Evolutionary conservation across 2,329 filamentous ascomycete species (phyloP), one percentile per base, ranked within the genome.

Genomic region (Neophaeococcomyces aloes): DNA sequence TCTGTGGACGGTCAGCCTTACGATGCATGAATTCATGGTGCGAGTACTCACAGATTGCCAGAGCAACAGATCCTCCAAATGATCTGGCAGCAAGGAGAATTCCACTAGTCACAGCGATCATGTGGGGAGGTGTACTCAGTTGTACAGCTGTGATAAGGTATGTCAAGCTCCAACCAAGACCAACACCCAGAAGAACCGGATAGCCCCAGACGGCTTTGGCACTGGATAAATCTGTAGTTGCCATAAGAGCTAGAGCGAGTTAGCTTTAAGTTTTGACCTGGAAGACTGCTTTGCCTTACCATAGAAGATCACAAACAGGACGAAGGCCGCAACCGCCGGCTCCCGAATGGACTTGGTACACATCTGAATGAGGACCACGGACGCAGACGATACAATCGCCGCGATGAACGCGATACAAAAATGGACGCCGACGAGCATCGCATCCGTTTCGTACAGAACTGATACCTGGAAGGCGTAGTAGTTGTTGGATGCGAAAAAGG

Each of bases 401-500:
- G 27, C 31, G 10, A 49, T 18, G 31, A 47, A 49, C 7, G 30
- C 36, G 11, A 50, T 27, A 21, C 42, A 47, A 29, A 46, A 50
- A 18, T 34, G 45, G 15, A 50, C 21, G 8, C 30, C 38, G 1
- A 33, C 23, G 2, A 46, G 19, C 14, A 50, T 32, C 5, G 41
- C 6, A 30, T 46, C 42, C 8, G 13, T 17, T 15, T 44, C 36
- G 13, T 39, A 46, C 19, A 50, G 38, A 35, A 48, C 21, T 27
- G 29, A 32, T n/a, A 47, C 40, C 27, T 49, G 17, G 33, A 45
- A 47, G 10, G 45, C 15, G 21, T 44, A 43, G 25, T 47, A 49
- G 27, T 32, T 63, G 48, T 66, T 68, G n/a, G 59, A 60, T 1
- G 75, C 68, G 1, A 83, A 59, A 0, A 72, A 78, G 63, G 83